Base-by-base conservation (phyloP, 1,284 basidiomycete genomes). In the Blastosporella zonata region DNA sequence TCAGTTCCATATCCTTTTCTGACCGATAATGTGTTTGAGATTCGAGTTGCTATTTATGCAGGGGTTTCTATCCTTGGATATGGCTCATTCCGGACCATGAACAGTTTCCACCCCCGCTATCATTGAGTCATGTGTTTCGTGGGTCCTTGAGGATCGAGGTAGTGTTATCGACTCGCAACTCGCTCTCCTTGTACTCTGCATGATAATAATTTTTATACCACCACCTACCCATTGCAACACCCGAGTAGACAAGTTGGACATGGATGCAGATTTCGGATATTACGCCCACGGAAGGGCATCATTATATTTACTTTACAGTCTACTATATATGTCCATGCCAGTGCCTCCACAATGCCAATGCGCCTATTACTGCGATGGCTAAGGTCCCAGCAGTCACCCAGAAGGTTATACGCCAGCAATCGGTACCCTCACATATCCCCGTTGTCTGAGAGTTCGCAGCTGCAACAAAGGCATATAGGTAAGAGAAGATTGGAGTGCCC, bases 1-100 rank as follows among this genome's bases (percentile, higher is more conserved):
- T 3, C 52, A 88, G 85, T 90, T 66, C 87, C 90, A 15, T 92
- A 92, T 66, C 90, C 90, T 0, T 92, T 92, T 71, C 70, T 93
- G 50, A 87, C 81, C 0, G 59, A 82, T 22, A 83, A 75, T 59
- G 66, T 77, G 0, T 68, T 81, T 12, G 58, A 66, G 6, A 65
- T 73, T 25, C 77, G 89, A 13, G 53, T 82, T n/a, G 66, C 60
- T 15, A 87, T 90, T 22, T 93, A 92, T 64, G 57, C 61, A 6
- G 73, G 68, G 2, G 74, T 77, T 0, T 73, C 76, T 0, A 46
- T 65, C 0, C 67, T 87, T 27, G 82, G 84, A 3, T 70, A 81
- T 28, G 40, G 71, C 2, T 79, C 79, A 1, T 86, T 91, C 60
- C 72, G 73, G 59, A 54, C 63, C 2, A 62, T 87, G 34, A 87